Evolutionary conservation across 148 eudicot species (phyloP).

Genomic region (Amaranthus palmeri): DNA sequence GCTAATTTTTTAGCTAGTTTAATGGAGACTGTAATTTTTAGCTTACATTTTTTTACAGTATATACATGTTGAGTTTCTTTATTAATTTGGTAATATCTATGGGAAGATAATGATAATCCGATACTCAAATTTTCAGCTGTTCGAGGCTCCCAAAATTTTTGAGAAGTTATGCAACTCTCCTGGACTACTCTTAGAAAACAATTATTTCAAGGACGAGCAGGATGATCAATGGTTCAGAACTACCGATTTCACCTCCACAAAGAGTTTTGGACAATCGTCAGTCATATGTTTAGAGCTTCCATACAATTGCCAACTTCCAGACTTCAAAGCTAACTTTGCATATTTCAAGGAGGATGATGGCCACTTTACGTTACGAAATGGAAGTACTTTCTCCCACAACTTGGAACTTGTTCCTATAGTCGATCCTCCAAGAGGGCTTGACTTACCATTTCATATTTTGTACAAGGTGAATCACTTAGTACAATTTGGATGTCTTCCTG

Average conservation of each 20-base stretch:
- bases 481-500: conserved; percentile 72
- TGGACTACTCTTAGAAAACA: conserved; percentile 7
- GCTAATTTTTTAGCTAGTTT: background rate
- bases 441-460: conserved; percentile 54
- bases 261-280: conserved; percentile 68
- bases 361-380: conserved; percentile 33
- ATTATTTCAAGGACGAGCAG: conserved; percentile 39
- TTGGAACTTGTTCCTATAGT: conserved; percentile 58
- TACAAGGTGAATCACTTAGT: conserved; percentile 66
- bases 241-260: conserved; percentile 63
- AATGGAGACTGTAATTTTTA: background rate
- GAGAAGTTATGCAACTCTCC: conserved; percentile 32
- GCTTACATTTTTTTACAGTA: no score
- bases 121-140: conserved; percentile 34
- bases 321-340: conserved; percentile 47
- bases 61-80: no score
- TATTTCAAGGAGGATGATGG: conserved; percentile 39
- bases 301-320: conserved; percentile 29
- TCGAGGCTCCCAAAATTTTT: conserved; percentile 66
- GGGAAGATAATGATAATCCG: no score
- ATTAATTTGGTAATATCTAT: no score
- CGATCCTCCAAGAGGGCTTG: conserved; percentile 41
- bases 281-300: conserved; percentile 66
- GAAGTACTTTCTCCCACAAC: conserved; percentile 43
- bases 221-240: conserved; percentile 78